Conservation (phyloP, 768 basidiomycete species). For the Tulasnella sp. region DNA sequence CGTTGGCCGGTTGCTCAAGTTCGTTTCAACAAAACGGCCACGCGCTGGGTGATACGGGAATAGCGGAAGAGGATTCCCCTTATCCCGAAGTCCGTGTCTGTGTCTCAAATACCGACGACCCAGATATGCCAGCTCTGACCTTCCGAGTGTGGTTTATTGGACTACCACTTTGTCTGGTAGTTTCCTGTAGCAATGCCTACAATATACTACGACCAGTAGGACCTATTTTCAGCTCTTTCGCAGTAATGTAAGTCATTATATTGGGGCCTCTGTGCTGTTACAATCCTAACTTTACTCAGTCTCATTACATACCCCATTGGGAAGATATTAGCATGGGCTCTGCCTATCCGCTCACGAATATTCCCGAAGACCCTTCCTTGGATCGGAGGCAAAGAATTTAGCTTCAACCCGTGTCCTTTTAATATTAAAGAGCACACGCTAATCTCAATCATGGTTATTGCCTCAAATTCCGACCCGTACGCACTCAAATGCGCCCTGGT, state of each 20-base stretch:
- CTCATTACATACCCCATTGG: conserved; percentile 87
- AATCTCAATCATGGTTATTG: conserved; percentile 88
- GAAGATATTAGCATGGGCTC: conserved; percentile 73
- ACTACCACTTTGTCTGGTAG: conserved; percentile 35
- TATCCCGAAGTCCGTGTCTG: conserved; percentile 95
- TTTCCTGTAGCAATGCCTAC: conserved; percentile 43
- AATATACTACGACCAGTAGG: background rate
- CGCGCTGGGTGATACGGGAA: background rate
- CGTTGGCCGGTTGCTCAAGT: background rate
- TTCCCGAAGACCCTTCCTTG: conserved; percentile 45
- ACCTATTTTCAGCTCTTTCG: background rate
- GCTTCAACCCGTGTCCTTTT: conserved; percentile 93
- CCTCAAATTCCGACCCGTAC: conserved; percentile 42
- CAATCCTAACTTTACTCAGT: conserved; percentile 27
- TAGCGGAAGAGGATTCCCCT: conserved; percentile 83
- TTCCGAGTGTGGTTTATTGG: conserved; percentile 90
- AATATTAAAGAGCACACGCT: conserved; percentile 94
- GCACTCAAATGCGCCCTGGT: conserved; percentile 87
- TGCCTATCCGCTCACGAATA: conserved; percentile 66
- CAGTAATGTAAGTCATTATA: background rate
- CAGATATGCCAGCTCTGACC: conserved; percentile 94
- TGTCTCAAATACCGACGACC: conserved; percentile 96
- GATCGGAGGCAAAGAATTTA: conserved; percentile 58
- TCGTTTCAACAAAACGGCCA: background rate
- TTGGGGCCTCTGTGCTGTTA: background rate